These are phyloP conservation scores for Lentinus polychrous DNA, from an alignment of 1,284 basidiomycete genomes.

Conservation along the genomic window DNA sequence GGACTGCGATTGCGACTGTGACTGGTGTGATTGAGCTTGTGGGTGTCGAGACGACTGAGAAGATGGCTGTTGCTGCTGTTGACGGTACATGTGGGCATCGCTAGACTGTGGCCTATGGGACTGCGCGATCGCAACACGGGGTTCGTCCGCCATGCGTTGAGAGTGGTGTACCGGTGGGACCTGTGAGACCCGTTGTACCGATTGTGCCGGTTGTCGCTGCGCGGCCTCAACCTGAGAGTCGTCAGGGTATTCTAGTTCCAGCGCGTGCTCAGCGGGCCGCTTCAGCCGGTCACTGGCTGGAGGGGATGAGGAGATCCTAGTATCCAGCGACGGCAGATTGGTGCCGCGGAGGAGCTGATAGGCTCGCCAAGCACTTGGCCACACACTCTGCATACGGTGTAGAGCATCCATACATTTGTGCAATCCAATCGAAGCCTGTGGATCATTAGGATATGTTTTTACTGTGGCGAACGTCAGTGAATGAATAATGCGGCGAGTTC, in stretches of 20 bases:
- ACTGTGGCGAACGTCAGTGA: conserved; percentile 32
- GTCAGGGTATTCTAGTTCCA: conserved; percentile 1
- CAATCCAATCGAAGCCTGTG: conserved; percentile 61
- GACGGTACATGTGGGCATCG: background rate
- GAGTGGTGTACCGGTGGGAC: no score
- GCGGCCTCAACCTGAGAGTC: background rate
- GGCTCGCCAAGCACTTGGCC: conserved; percentile 73
- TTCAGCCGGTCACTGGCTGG: conserved; percentile 19
- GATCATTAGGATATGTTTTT: conserved; percentile 53
- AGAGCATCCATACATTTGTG: conserved; percentile 65
- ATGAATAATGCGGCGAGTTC: background rate
- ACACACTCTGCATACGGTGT: conserved; percentile 62
- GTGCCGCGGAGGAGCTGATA: conserved; percentile 66
- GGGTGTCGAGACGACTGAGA: conserved; percentile 1
- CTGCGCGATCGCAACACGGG: background rate
- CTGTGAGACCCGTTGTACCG: no score
- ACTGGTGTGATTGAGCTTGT: background rate
- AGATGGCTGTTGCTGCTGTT: background rate
- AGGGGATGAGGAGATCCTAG: conserved; percentile 15
- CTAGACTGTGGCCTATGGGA: background rate
- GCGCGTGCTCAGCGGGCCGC: conserved; percentile 25
- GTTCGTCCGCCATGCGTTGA: background rate
- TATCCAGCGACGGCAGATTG: conserved; percentile 35
- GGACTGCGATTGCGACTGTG: background rate
- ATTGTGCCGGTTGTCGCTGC: background rate